Evolutionary conservation across 2,329 filamentous ascomycete species (phyloP), one percentile per base, ranked within the genome.

Genomic region (Cercospora sp.): DNA sequence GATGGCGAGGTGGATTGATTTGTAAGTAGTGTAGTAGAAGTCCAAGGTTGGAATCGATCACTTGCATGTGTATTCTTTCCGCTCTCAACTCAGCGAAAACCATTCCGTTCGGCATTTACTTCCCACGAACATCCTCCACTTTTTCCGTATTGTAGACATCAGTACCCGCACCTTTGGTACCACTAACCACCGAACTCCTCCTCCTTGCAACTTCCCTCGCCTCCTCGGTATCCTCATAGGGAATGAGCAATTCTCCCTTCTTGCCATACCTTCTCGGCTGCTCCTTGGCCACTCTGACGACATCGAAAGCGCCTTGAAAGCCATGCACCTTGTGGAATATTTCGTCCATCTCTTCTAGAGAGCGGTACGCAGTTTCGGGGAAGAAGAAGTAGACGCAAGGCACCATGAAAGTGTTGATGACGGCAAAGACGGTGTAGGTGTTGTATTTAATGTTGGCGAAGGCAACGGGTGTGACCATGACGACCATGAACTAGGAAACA

Each of bases 1-100:
- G 89, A 90, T 91, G 88, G 88, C 86, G 1, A 82, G 89, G 66
- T 91, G 88, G 88, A 88, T 89, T 63, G 80, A 81, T 58, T 76
- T 87, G 58, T 81, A 30, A 61, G 30, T 4, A 43, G n/a, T 43
- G 13, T 43, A 21, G 21, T 7, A 32, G 30, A 12, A 9, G 30
- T 16, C 40, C 43, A 45, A 18, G n/a, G 10, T 10, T 10, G n/a
- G 3, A 9, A 21, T 18, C 3, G 43, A 18, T 18, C 18, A 9
- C n/a, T 45, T 45, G 18, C 16, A 18, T 18, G n/a, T 18, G 43
- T 9, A 18, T 18, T 9, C n/a, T 8, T 45, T 9, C n/a, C n/a
- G 9, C 10, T 2, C 12, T 4, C 16, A 21, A 21, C 4, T 55
- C 51, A 6, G 6, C 13, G 51, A n/a, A 26, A 55, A 7, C 28